Evolutionary conservation across 2,329 filamentous ascomycete genomes (phyloP).

Genomic region (Aspergillus texensis): DNA sequence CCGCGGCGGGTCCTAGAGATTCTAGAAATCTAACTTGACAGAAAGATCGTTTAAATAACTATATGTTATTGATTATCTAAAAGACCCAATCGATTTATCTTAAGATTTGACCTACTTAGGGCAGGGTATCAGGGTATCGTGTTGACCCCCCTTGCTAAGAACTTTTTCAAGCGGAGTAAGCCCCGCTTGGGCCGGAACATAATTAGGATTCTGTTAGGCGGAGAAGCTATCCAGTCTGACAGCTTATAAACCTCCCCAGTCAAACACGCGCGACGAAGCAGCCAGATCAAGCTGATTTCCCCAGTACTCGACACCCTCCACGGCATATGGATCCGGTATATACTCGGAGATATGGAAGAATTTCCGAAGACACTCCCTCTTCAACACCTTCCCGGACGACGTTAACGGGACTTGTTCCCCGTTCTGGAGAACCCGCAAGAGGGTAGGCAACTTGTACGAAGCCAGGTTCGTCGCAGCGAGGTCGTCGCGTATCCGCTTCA

Average conservation of each 20-base stretch:
- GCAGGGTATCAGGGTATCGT: no score
- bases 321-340: background rate
- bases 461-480: background rate
- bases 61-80: no score
- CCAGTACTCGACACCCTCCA: background rate
- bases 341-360: background rate
- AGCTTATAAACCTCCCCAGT: background rate
- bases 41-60: no score
- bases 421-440: background rate
- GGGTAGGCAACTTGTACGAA: background rate
- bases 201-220: no score
- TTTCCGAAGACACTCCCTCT: background rate
- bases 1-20: no score
- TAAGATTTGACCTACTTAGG: no score
- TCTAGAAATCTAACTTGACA: no score
- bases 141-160: no score
- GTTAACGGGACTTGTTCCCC: background rate
- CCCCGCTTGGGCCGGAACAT: no score
- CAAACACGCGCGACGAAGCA: background rate
- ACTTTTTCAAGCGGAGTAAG: no score
- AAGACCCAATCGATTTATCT: no score
- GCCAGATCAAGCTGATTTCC: background rate
- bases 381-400: background rate
- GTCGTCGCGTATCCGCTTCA: background rate
- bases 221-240: no score